Percentiles rank a stretch among this genome's conserved stretches.
Evolutionary conservation across 2,329 filamentous ascomycete species (phyloP).

Genomic region (Pseudogymnoascus sp.): DNA sequence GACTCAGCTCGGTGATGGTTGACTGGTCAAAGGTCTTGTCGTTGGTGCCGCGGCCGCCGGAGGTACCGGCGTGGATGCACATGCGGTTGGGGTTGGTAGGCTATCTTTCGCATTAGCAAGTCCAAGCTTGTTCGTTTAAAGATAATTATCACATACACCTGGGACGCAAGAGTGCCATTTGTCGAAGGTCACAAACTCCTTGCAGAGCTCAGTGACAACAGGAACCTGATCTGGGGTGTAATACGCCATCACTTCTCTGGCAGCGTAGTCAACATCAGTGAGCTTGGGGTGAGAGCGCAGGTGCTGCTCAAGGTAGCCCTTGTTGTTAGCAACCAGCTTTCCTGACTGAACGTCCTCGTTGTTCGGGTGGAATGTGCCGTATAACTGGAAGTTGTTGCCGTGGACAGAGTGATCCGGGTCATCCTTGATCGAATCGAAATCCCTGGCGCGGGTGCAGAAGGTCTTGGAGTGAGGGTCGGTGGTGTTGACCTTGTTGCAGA

Average conservation of each 20-base stretch:
- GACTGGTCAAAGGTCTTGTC: conserved; percentile 26
- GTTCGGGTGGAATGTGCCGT: conserved; percentile 30
- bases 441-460: conserved; percentile 5
- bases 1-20: conserved; percentile 30
- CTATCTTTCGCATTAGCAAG: conserved; percentile 18
- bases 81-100: conserved; percentile 36
- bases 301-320: conserved; percentile 36
- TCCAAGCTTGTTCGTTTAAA: not conserved
- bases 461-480: conserved; percentile 10
- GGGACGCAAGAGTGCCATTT: conserved; percentile 35
- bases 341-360: conserved; percentile 17
- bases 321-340: conserved; percentile 25
- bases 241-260: conserved; percentile 34
- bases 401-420: conserved; percentile 36
- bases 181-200: conserved; percentile 37
- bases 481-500: conserved; percentile 30
- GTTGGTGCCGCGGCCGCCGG: conserved; percentile 31
- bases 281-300: conserved; percentile 28
- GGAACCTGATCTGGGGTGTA: conserved; percentile 34
- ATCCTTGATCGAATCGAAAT: conserved; percentile 15
- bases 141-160: conserved; percentile 28
- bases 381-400: conserved; percentile 27
- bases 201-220: conserved; percentile 32
- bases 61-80: conserved; percentile 31
- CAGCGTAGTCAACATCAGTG: conserved; percentile 29